Conservation (phyloP, 2,329 filamentous ascomycete species). For the Grosmannia clavigera region DNA sequence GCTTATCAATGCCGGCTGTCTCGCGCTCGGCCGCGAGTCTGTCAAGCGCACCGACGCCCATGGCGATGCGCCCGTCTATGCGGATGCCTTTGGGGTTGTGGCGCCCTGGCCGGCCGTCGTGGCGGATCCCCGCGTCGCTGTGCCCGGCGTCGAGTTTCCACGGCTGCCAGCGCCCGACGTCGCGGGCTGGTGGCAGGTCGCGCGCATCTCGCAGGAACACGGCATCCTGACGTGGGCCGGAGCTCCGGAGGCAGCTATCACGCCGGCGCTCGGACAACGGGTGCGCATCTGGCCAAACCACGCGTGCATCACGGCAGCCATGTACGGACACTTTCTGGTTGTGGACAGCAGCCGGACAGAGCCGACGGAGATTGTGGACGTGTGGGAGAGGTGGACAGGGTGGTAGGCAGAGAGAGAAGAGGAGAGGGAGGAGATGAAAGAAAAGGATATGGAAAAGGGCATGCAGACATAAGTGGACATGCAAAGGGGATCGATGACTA, state of each 20-base stretch:
- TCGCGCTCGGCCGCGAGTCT: slow-evolving; percentile 62
- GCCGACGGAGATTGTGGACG: slow-evolving; percentile 55
- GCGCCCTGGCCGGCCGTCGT: slow-evolving; percentile 9
- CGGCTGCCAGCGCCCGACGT: slow-evolving; percentile 21
- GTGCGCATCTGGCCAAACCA: slow-evolving; percentile 70
- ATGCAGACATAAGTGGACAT: too few species aligned
- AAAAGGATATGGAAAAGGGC: background rate
- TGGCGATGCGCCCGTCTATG: slow-evolving; percentile 31
- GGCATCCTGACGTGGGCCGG: slow-evolving; percentile 53
- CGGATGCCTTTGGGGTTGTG: slow-evolving; percentile 52
- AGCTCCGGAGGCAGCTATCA: slow-evolving; percentile 28
- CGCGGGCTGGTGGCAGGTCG: slow-evolving; percentile 51
- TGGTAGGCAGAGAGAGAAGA: slow-evolving; percentile 35
- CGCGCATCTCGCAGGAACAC: slow-evolving; percentile 66
- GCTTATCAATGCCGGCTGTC: slow-evolving; percentile 53
- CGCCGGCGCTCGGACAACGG: slow-evolving; percentile 50
- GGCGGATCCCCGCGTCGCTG: background rate
- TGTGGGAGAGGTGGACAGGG: slow-evolving; percentile 60
- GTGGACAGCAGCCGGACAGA: slow-evolving; percentile 48
- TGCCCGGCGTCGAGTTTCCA: slow-evolving; percentile 7
- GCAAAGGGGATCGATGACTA: too few species aligned
- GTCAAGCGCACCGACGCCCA: slow-evolving; percentile 38
- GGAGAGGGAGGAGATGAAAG: background rate
- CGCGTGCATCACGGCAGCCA: slow-evolving; percentile 62
- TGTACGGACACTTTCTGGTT: slow-evolving; percentile 61